Percentiles rank a stretch among this genome's conserved stretches.
Conservation (phyloP, 331 rosid genomes). For the Spiraea crenata region DNA sequence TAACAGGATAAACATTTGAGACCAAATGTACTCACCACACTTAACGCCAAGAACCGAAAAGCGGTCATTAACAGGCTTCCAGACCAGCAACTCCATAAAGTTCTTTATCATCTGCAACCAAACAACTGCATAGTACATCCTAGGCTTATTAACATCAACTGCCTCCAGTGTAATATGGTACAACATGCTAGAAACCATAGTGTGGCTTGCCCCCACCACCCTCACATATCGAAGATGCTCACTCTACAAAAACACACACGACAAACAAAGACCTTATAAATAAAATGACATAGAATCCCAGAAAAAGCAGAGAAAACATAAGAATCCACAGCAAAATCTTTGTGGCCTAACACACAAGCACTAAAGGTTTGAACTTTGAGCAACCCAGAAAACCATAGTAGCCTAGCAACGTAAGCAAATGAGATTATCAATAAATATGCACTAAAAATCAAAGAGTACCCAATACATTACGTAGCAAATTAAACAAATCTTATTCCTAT, state of each 20-base stretch:
- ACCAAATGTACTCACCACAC: background rate
- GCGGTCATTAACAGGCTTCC: constrained; percentile 1
- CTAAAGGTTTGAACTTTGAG: background rate
- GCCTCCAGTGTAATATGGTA: constrained; percentile 9
- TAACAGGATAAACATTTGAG: background rate
- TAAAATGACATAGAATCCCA: background rate
- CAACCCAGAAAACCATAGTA: background rate
- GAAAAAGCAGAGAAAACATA: background rate
- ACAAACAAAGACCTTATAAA: background rate
- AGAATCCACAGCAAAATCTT: background rate
- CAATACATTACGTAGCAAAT: too few relatives aligned
- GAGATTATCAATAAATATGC: background rate
- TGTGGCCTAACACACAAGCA: background rate
- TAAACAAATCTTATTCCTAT: background rate
- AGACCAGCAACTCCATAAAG: constrained; percentile 7
- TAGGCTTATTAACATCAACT: background rate
- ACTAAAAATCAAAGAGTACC: background rate
- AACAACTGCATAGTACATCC: constrained; percentile 9
- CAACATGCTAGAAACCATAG: background rate
- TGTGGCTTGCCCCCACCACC: constrained; percentile 12
- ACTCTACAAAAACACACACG: constrained; percentile 1
- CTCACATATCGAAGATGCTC: constrained; percentile 17
- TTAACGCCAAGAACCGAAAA: background rate
- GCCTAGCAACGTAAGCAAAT: background rate
- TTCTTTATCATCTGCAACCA: constrained; percentile 4